A percentile compares a stretch with the other conserved stretches of the same genome.
Conservation (phyloP, 768 basidiomycete genomes). For the Suillus discolor region DNA sequence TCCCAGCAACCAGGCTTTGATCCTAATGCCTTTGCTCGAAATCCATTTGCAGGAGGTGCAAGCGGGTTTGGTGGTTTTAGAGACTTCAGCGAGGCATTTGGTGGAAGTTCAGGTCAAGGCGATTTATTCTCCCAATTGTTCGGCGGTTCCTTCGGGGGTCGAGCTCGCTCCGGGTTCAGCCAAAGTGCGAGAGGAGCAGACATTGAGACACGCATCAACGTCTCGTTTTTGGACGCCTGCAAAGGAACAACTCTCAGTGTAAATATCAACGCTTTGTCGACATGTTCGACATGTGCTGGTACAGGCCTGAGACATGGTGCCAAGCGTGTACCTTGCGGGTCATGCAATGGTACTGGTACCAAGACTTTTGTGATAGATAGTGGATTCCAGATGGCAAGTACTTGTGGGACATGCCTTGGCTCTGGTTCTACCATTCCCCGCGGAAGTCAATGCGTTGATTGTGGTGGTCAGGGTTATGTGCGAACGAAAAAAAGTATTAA, state of each 20-base stretch:
- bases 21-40: constrained; percentile 75
- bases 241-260: constrained; percentile 81
- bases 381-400: constrained; percentile 97
- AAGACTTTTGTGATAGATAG: constrained; percentile 88
- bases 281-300: constrained; percentile 85
- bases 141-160: constrained; percentile 60
- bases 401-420: constrained; percentile 83
- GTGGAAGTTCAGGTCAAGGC: constrained; percentile 43
- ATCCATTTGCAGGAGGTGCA: constrained; percentile 47
- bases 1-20: constrained; percentile 96
- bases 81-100: constrained; percentile 66
- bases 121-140: constrained; percentile 91
- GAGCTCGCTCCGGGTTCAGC: constrained; percentile 43
- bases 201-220: constrained; percentile 71
- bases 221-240: constrained; percentile 94
- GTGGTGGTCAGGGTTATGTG: constrained; percentile 88
- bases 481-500: constrained; percentile 75
- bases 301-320: constrained; percentile 86
- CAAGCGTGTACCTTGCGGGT: constrained; percentile 73
- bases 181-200: constrained; percentile 69
- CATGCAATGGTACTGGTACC: constrained; percentile 86
- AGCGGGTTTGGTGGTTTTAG: constrained; percentile 76
- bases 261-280: constrained; percentile 75
- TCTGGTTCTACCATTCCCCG: constrained; percentile 79
- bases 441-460: constrained; percentile 74